Evolutionary conservation across 345 rosid species (phyloP).

Genomic region (Rhizophora apiculata): DNA sequence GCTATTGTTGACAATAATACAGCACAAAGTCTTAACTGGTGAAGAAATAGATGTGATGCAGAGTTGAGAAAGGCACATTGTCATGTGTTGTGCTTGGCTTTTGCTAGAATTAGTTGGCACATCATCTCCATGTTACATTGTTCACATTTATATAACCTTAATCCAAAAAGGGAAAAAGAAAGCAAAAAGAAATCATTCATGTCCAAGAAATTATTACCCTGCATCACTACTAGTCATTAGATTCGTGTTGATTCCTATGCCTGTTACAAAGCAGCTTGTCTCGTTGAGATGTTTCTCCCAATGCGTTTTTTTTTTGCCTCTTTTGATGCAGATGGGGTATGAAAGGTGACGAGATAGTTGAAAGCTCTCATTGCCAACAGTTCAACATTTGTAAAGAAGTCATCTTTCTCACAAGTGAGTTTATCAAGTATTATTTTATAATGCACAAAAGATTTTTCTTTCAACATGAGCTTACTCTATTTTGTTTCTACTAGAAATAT

Average conservation of each 20-base stretch:
- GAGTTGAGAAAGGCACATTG: constrained; percentile 35
- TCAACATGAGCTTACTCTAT: constrained; percentile 2
- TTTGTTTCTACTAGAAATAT: constrained; percentile 69
- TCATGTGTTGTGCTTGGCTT: too few relatives aligned
- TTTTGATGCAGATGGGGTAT: constrained; percentile 71
- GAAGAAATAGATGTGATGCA: constrained; percentile 82
- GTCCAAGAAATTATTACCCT: too few relatives aligned
- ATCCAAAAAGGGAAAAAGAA: too few relatives aligned
- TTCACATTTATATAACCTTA: too few relatives aligned
- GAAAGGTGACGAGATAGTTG: constrained; percentile 77
- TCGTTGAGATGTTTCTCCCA: neutral
- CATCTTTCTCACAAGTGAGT: constrained; percentile 69
- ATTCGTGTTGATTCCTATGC: too few relatives aligned
- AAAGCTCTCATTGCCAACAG: constrained; percentile 89
- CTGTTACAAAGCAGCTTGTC: too few relatives aligned
- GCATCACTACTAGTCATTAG: too few relatives aligned
- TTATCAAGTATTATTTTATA: neutral
- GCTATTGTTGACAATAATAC: constrained; percentile 71
- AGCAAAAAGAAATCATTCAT: too few relatives aligned
- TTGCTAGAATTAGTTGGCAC: too few relatives aligned
- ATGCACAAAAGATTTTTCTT: neutral
- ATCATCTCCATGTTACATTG: too few relatives aligned
- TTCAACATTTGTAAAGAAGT: constrained; percentile 84
- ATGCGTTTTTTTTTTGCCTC: neutral
- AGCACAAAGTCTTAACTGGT: constrained; percentile 73